Conservation (phyloP, 352 stramenopile genomes). For the Phytophthora palmivora region DNA sequence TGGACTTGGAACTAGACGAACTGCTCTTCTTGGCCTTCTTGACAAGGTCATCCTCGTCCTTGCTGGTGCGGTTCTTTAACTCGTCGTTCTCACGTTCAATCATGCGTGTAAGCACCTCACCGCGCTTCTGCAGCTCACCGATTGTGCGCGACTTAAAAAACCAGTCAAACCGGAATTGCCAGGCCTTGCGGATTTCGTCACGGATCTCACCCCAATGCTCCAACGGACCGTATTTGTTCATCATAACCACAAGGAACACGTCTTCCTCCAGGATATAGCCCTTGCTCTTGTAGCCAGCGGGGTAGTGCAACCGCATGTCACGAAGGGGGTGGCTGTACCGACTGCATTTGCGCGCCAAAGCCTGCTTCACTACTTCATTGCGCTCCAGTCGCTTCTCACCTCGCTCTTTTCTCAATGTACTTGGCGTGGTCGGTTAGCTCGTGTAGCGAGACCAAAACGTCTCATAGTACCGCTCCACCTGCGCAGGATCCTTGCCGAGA, state of each 20-base stretch:
- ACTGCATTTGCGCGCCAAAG: constrained; percentile 96
- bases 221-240: constrained; percentile 98
- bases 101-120: constrained; percentile 95
- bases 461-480: constrained; percentile 96
- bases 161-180: constrained; percentile 99
- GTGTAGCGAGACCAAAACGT: constrained; percentile 95
- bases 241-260: constrained; percentile 98
- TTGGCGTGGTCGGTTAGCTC: constrained; percentile 93
- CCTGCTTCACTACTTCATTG: constrained; percentile 95
- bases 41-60: constrained; percentile 80
- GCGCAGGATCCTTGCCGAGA: constrained; percentile 89
- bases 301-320: constrained; percentile 90
- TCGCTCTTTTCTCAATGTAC: constrained; percentile 96
- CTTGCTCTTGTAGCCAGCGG: constrained; percentile 93
- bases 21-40: constrained; percentile 82
- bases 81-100: constrained; percentile 95
- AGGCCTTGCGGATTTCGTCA: constrained; percentile 97
- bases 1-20: constrained; percentile 73
- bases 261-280: constrained; percentile 98
- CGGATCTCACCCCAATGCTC: constrained; percentile 97
- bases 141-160: constrained; percentile 99
- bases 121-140: constrained; percentile 97
- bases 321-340: constrained; percentile 93
- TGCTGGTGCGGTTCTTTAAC: constrained; percentile 71
- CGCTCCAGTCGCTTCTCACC: constrained; percentile 97